Evolutionary conservation across 23 red algal genomes (phyloP).

Genomic region (Rhodosorus marinus): DNA sequence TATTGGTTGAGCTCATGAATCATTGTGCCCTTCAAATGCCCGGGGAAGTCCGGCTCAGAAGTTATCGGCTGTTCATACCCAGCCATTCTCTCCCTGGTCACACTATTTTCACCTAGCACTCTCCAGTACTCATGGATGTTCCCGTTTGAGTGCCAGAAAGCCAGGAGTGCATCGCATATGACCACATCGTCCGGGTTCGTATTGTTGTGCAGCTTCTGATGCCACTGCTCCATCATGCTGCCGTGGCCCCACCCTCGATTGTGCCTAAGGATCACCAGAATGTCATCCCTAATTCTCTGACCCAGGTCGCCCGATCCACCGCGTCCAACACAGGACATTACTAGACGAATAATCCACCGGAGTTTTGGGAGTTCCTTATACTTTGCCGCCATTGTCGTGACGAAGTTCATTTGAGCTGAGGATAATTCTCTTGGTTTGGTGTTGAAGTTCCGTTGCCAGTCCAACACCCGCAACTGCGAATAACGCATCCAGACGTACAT

Average conservation of each 20-base stretch:
- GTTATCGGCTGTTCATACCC: constrained; percentile 66
- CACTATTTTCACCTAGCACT: constrained; percentile 25
- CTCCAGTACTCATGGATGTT: constrained; percentile 41
- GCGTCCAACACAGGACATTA: constrained; percentile 58
- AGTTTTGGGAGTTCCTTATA: constrained; percentile 31
- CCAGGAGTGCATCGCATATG: constrained; percentile 62
- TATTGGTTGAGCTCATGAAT: constrained; percentile 41
- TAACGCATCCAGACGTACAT: constrained; percentile 86
- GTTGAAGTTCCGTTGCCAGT: constrained; percentile 74
- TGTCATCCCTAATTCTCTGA: constrained; percentile 84
- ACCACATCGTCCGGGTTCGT: constrained; percentile 77
- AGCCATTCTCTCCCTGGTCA: constrained; percentile 68
- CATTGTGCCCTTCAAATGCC: constrained; percentile 52
- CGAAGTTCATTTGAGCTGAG: constrained; percentile 33
- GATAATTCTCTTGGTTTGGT: constrained; percentile 64
- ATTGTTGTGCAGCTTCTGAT: constrained; percentile 91
- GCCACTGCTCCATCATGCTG: constrained; percentile 95
- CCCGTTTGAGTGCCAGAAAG: constrained; percentile 42
- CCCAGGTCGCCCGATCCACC: constrained; percentile 70
- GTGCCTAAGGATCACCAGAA: constrained; percentile 62
- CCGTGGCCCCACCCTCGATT: constrained; percentile 52
- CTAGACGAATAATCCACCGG: constrained; percentile 36
- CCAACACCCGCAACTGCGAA: constrained; percentile 55
- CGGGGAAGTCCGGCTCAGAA: constrained; percentile 36
- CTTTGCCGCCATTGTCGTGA: constrained; percentile 33